Evolutionary conservation across 2,329 filamentous ascomycete species (phyloP).

Genomic region (Exophiala bonariae): DNA sequence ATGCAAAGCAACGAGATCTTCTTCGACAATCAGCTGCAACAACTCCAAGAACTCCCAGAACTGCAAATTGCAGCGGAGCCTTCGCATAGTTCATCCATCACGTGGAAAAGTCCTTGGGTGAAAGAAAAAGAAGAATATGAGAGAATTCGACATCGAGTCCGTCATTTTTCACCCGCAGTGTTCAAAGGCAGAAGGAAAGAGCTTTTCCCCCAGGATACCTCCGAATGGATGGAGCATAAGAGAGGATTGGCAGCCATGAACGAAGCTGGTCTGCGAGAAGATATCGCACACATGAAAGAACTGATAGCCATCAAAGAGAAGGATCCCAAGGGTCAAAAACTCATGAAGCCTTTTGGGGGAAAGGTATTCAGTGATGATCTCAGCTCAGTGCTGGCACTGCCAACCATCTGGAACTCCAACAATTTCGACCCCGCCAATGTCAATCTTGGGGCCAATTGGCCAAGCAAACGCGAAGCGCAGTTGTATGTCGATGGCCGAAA

Average conservation of each 20-base stretch:
- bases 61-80: neutral
- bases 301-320: constrained; percentile 15
- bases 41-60: neutral
- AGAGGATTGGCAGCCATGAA: constrained; percentile 13
- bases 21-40: constrained; percentile 6
- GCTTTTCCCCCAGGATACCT: constrained; percentile 20
- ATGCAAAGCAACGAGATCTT: constrained; percentile 8
- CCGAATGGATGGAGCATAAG: constrained; percentile 18
- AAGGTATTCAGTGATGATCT: constrained; percentile 21
- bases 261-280: constrained; percentile 11
- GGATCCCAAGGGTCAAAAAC: constrained; percentile 15
- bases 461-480: constrained; percentile 13
- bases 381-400: constrained; percentile 15
- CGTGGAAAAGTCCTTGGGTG: constrained; percentile 21
- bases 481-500: constrained; percentile 21
- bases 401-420: constrained; percentile 23
- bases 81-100: constrained; percentile 19
- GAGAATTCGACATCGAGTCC: constrained; percentile 17
- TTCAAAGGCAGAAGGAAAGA: constrained; percentile 16
- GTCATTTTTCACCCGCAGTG: constrained; percentile 20
- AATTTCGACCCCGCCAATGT: constrained; percentile 20
- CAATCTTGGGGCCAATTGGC: constrained; percentile 13
- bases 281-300: constrained; percentile 13
- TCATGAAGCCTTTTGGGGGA: constrained; percentile 19
- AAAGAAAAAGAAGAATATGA: constrained; percentile 22